A percentile compares a stretch with the other conserved stretches of the same genome.
These are phyloP conservation scores for Mallotus repandus DNA, from an alignment of 441 rosid genomes.

Conservation along the genomic window DNA sequence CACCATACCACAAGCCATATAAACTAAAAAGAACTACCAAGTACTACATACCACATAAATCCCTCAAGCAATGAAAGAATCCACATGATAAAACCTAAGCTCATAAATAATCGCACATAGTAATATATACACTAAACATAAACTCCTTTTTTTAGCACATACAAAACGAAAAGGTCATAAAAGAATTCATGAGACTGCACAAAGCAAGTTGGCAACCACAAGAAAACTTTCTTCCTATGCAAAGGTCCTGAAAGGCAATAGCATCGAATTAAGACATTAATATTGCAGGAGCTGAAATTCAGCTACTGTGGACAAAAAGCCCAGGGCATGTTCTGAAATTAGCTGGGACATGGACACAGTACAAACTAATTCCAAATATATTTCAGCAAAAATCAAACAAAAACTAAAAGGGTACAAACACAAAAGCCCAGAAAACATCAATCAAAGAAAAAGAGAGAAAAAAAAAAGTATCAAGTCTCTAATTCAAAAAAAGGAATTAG, in stretches of 20 bases:
- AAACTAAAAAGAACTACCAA: neutral
- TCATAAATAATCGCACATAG: neutral
- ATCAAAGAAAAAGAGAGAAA: neutral
- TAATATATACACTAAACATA: neutral
- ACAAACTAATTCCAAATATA: neutral
- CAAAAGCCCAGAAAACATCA: neutral
- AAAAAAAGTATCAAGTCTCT: neutral
- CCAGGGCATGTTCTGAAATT: neutral
- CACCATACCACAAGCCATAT: neutral
- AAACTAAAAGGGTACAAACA: neutral
- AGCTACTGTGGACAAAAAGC: too few species aligned
- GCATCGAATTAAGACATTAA: slow-evolving; percentile 6
- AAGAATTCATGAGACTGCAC: neutral
- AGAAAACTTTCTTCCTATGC: neutral
- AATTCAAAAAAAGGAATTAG: neutral
- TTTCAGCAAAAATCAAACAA: neutral
- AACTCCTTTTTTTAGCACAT: neutral
- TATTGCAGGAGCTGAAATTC: neutral
- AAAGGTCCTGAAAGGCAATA: neutral
- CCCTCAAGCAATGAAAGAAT: neutral
- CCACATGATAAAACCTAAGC: neutral
- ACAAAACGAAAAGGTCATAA: neutral
- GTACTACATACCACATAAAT: neutral
- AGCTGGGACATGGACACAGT: neutral
- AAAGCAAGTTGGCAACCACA: neutral